These are phyloP conservation scores for Cystobasidium slooffiae DNA, from an alignment of 1,284 basidiomycete genomes.

Conservation along the genomic window DNA sequence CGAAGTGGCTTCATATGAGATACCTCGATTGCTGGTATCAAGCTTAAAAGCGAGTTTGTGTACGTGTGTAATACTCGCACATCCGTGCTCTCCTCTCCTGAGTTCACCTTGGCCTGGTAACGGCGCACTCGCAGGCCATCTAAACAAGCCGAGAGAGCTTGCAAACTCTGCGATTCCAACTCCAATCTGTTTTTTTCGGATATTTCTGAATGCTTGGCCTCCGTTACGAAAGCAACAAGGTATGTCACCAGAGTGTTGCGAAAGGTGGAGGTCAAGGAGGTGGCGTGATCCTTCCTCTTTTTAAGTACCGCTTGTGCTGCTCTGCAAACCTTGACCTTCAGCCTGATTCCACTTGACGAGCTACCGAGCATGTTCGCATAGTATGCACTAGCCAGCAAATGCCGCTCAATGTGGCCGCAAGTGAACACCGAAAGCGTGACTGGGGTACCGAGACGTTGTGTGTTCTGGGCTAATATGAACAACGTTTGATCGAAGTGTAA, in stretches of 20 bases:
- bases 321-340: conserved; percentile 13
- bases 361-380: not conserved
- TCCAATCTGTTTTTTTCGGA: conserved; percentile 9
- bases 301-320: not conserved
- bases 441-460: not conserved
- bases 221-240: not conserved
- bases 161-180: not conserved
- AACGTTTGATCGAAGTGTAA: conserved; percentile 36
- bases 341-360: not conserved
- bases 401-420: conserved; percentile 8
- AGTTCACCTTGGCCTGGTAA: not conserved
- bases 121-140: not conserved
- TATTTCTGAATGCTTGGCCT: not conserved
- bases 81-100: not conserved
- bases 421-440: not conserved
- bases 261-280: not conserved
- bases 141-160: conserved; percentile 5
- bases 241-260: conserved; percentile 21
- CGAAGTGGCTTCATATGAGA: not conserved
- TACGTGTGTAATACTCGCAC: not conserved
- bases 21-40: not conserved
- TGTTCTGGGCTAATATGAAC: conserved; percentile 1
- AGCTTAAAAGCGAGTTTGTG: not conserved
- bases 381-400: not conserved
- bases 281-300: not conserved